These are phyloP conservation scores for Pythium inflatum DNA, from an alignment of 352 stramenopile genomes.

Conservation along the genomic window DNA sequence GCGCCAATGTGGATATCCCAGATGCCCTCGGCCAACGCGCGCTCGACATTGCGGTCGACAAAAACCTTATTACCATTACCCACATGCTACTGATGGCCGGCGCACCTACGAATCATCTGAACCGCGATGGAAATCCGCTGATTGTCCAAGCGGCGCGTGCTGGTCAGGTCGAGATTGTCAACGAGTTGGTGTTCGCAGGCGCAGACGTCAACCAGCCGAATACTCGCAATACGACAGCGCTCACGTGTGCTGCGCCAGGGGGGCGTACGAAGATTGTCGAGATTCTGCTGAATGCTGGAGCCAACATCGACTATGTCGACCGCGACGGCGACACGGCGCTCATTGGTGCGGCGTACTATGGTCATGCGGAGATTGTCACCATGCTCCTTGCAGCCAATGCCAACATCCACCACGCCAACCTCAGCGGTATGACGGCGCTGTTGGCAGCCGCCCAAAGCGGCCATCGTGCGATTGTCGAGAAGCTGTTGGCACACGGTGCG, in stretches of 20 bases:
- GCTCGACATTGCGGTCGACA: too few relatives aligned
- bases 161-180: not conserved
- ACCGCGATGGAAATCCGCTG: too few relatives aligned
- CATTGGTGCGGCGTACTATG: not conserved
- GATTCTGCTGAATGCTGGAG: not conserved
- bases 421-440: not conserved
- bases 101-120: too few relatives aligned
- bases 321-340: constrained; percentile 3
- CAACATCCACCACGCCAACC: not conserved
- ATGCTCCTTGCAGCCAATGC: not conserved
- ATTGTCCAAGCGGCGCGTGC: not conserved
- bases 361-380: not conserved
- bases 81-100: too few relatives aligned
- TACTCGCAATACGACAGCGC: not conserved
- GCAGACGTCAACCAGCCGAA: not conserved
- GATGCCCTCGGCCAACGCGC: too few relatives aligned
- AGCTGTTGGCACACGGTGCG: not conserved
- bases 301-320: not conserved
- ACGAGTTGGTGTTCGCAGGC: not conserved
- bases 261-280: not conserved
- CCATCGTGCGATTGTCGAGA: not conserved
- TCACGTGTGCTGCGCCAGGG: not conserved
- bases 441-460: not conserved
- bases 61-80: too few relatives aligned
- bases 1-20: too few relatives aligned